phyloP scores from a whole-genome alignment of 83 land plant species.

The Picea engelmannii region DNA sequence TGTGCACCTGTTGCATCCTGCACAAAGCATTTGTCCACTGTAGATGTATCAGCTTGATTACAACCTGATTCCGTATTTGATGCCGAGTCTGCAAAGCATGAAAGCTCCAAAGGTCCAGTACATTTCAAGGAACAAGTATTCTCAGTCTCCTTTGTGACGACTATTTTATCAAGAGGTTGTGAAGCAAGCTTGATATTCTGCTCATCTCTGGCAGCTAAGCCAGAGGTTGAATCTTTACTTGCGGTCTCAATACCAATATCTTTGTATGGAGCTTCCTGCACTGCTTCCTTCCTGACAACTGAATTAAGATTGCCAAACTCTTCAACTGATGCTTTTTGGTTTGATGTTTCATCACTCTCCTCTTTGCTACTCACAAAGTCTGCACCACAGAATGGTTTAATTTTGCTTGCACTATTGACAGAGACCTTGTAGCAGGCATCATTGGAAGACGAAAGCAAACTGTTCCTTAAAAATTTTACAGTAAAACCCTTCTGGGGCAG shows the following conservation, averaged over 20 bases:
- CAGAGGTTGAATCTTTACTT: not conserved
- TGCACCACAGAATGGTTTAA: not conserved
- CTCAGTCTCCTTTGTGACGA: not conserved
- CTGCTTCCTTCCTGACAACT: not conserved
- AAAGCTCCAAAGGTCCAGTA: constrained; percentile 3
- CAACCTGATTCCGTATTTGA: constrained; percentile 8
- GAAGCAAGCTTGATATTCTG: not conserved
- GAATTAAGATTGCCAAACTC: not conserved
- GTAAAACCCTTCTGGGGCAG: constrained; percentile 23
- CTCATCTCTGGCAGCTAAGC: not conserved
- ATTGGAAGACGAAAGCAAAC: not conserved
- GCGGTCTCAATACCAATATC: not conserved
- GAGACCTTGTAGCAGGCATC: constrained; percentile 3
- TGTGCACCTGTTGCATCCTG: constrained; percentile 12
- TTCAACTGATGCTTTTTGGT: not conserved
- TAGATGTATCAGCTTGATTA: constrained; percentile 1
- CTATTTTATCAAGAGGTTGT: constrained; percentile 6
- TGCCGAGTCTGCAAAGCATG: not conserved
- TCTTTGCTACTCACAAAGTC: not conserved
- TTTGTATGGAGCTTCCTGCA: constrained; percentile 7
- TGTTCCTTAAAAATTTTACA: constrained; percentile 4
- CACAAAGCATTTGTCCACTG: not conserved
- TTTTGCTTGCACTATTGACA: not conserved
- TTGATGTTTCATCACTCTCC: not conserved
- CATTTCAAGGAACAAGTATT: not conserved